Conservation (phyloP, 179 eudicot genomes). For the Silene vulgaris region DNA sequence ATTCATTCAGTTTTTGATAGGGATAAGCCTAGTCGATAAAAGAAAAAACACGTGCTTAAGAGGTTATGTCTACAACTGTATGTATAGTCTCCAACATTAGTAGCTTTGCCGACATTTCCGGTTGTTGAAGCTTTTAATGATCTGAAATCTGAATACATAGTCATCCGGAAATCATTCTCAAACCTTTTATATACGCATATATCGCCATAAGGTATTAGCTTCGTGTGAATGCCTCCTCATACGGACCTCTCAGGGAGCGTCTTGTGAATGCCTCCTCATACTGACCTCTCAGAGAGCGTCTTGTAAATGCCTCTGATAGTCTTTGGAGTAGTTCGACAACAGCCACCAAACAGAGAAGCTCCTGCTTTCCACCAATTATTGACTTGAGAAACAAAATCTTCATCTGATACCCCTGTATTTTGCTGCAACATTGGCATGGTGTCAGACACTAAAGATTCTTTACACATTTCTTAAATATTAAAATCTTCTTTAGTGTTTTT, state of each 20-base stretch:
- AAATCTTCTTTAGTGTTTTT: too few species aligned
- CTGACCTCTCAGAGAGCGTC: too few species aligned
- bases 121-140: not conserved
- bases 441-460: slow-evolving; percentile 14
- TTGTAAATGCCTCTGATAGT: slow-evolving; percentile 68
- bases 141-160: not conserved
- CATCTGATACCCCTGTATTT: slow-evolving; percentile 54
- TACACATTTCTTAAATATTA: not conserved
- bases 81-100: not conserved
- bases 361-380: slow-evolving; percentile 76
- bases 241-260: not conserved
- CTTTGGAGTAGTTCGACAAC: slow-evolving; percentile 86
- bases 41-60: too few species aligned
- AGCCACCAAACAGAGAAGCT: slow-evolving; percentile 82
- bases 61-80: too few species aligned
- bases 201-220: not conserved
- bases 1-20: too few species aligned
- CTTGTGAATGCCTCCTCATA: slow-evolving; percentile 5
- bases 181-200: not conserved
- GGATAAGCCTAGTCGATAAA: too few species aligned
- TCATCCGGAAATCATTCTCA: not conserved
- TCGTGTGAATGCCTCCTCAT: slow-evolving; percentile 11
- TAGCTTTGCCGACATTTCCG: not conserved
- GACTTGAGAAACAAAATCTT: slow-evolving; percentile 72
- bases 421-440: slow-evolving; percentile 33